These are phyloP conservation scores for Terfezia claveryi DNA, from an alignment of 495 filamentous ascomycete genomes.

Conservation along the genomic window DNA sequence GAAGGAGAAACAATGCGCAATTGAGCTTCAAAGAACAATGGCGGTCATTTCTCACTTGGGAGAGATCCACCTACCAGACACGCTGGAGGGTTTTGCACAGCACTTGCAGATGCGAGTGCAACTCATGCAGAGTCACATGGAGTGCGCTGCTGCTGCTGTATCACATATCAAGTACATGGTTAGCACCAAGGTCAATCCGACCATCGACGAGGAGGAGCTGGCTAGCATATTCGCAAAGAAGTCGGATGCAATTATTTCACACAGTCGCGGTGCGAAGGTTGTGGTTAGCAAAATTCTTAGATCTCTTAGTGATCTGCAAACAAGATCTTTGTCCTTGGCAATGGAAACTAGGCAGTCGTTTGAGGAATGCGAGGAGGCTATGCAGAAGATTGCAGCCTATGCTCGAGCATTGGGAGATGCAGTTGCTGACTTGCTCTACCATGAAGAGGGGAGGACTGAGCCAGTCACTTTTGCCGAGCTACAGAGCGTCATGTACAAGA, in stretches of 20 bases:
- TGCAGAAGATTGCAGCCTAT: conserved; percentile 44
- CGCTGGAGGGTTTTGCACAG: conserved; percentile 56
- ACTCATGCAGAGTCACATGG: conserved; percentile 60
- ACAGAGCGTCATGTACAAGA: conserved; percentile 35
- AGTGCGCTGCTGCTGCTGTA: conserved; percentile 49
- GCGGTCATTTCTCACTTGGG: conserved; percentile 68
- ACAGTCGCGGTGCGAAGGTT: conserved; percentile 66
- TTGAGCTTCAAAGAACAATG: conserved; percentile 61
- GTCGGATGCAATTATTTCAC: conserved; percentile 46
- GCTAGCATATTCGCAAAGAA: conserved; percentile 45
- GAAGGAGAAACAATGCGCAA: conserved; percentile 57
- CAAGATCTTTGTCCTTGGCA: conserved; percentile 51
- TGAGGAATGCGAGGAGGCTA: conserved; percentile 37
- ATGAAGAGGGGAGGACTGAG: conserved; percentile 44
- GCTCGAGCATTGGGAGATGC: conserved; percentile 43
- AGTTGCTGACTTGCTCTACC: conserved; percentile 39
- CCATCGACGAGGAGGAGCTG: conserved; percentile 37
- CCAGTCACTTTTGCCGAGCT: conserved; percentile 45
- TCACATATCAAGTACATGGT: conserved; percentile 40
- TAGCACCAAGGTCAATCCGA: conserved; percentile 33
- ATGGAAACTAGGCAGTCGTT: conserved; percentile 34
- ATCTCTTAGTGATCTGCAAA: conserved; percentile 54
- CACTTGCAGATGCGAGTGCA: conserved; percentile 50
- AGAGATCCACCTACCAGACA: conserved; percentile 52
- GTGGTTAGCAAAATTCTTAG: conserved; percentile 57